Conservation (phyloP, 306 rosid genomes). For the Morella rubra region DNA sequence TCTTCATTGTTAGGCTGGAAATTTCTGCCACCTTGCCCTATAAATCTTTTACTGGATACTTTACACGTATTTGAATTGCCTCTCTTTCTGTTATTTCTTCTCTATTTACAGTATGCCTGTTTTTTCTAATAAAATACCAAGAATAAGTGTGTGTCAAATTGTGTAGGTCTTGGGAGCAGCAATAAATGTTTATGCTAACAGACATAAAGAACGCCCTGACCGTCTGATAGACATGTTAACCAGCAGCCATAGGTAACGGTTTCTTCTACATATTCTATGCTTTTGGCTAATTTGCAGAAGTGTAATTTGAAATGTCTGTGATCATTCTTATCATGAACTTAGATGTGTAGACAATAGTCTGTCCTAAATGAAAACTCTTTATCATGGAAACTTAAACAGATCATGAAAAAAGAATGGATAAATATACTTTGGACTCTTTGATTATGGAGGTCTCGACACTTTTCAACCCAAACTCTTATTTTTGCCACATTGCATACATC, state of each 20-base stretch:
- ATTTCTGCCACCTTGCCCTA: neutral
- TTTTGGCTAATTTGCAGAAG: slow-evolving; percentile 11
- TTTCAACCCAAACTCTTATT: too few species aligned
- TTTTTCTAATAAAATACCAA: neutral
- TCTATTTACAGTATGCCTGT: neutral
- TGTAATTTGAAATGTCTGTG: neutral
- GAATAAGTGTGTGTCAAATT: slow-evolving; percentile 2
- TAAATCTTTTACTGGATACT: neutral
- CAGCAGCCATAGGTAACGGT: slow-evolving; percentile 85
- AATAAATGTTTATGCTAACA: slow-evolving; percentile 93
- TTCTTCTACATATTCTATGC: slow-evolving; percentile 12
- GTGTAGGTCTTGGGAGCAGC: slow-evolving; percentile 95
- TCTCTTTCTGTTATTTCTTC: neutral
- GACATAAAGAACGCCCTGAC: slow-evolving; percentile 97
- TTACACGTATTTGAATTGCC: neutral
- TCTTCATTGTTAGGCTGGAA: neutral
- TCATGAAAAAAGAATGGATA: neutral
- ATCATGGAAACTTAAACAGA: neutral
- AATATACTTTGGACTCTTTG: too few species aligned
- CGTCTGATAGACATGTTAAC: slow-evolving; percentile 98
- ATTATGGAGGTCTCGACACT: too few species aligned
- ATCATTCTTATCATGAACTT: neutral
- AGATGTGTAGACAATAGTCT: neutral
- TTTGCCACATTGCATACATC: too few species aligned
- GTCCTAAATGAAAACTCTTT: neutral